A percentile compares a stretch with the other conserved stretches of the same genome.
Conservation (phyloP, 2,329 filamentous ascomycete genomes). For the Penicillium sp. region DNA sequence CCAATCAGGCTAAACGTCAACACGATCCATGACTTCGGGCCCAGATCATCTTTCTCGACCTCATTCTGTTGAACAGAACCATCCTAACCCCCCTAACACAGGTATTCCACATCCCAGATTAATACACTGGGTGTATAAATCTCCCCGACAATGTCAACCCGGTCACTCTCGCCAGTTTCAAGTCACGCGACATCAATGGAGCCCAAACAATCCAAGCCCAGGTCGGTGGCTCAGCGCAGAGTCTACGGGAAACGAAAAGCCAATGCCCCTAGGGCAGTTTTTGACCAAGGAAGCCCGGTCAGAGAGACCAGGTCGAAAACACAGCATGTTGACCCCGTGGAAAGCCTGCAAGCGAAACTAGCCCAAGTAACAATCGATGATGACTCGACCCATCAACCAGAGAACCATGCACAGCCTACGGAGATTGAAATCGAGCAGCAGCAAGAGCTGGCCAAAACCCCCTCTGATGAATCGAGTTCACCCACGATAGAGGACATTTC, state of each 20-base stretch:
- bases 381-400: background rate
- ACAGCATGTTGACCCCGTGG: slow-evolving; percentile 17
- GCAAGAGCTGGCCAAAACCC: background rate
- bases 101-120: background rate
- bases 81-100: background rate
- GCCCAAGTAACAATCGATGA: slow-evolving; percentile 28
- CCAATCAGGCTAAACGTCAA: slow-evolving; percentile 29
- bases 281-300: slow-evolving; percentile 32
- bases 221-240: slow-evolving; percentile 27
- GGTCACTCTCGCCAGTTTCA: slow-evolving; percentile 11
- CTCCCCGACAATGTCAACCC: slow-evolving; percentile 13
- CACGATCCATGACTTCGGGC: slow-evolving; percentile 10
- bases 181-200: slow-evolving; percentile 20
- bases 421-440: background rate
- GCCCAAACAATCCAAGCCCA: slow-evolving; percentile 22
- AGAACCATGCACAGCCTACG: background rate
- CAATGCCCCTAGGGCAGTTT: slow-evolving; percentile 37
- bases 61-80: background rate
- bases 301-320: slow-evolving; percentile 7
- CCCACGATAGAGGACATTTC: background rate
- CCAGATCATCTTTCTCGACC: background rate
- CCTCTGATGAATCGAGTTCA: background rate
- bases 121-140: background rate
- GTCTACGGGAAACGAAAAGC: slow-evolving; percentile 38
- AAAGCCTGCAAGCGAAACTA: slow-evolving; percentile 27